Percentiles rank a stretch among this genome's conserved stretches.
These are phyloP conservation scores for Penicillium longicatenatum DNA, from an alignment of 495 filamentous ascomycete genomes.

Conservation along the genomic window DNA sequence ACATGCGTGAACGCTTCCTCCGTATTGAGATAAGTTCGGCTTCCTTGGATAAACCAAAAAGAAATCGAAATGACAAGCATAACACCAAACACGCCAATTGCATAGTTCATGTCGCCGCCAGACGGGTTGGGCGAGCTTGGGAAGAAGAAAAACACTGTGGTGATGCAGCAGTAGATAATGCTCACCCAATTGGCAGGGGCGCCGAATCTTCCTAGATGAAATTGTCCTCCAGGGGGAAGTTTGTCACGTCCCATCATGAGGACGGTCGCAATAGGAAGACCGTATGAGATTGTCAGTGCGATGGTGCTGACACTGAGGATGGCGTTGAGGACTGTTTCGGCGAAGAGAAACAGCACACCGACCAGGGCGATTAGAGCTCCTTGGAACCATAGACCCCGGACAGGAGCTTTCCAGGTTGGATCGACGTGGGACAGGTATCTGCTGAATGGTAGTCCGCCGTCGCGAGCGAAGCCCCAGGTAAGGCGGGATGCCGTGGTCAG, in stretches of 20 bases:
- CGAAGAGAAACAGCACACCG: constrained; percentile 45
- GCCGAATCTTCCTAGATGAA: constrained; percentile 38
- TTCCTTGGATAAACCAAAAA: constrained; percentile 45
- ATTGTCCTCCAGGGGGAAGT: constrained; percentile 39
- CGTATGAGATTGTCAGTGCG: constrained; percentile 48
- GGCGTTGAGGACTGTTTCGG: constrained; percentile 45
- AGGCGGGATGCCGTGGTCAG: constrained; percentile 52
- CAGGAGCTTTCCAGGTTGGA: constrained; percentile 38
- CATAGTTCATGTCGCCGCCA: constrained; percentile 47
- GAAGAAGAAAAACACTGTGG: constrained; percentile 50
- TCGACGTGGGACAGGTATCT: constrained; percentile 39
- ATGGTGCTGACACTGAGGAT: constrained; percentile 51
- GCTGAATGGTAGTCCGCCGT: constrained; percentile 51
- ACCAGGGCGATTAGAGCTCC: constrained; percentile 42
- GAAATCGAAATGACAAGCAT: constrained; percentile 46
- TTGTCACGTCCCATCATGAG: constrained; percentile 43
- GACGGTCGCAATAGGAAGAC: constrained; percentile 40
- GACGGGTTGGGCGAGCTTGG: constrained; percentile 40
- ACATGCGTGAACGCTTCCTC: constrained; percentile 38
- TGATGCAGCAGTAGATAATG: constrained; percentile 43
- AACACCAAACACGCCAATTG: constrained; percentile 49
- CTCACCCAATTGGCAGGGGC: constrained; percentile 39
- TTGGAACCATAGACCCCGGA: constrained; percentile 45
- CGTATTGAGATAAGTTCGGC: constrained; percentile 38
- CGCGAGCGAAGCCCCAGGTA: constrained; percentile 57